These are phyloP conservation scores for Nakazawaea anatomiae DNA, from an alignment of 805 yeast species.

Conservation along the genomic window DNA sequence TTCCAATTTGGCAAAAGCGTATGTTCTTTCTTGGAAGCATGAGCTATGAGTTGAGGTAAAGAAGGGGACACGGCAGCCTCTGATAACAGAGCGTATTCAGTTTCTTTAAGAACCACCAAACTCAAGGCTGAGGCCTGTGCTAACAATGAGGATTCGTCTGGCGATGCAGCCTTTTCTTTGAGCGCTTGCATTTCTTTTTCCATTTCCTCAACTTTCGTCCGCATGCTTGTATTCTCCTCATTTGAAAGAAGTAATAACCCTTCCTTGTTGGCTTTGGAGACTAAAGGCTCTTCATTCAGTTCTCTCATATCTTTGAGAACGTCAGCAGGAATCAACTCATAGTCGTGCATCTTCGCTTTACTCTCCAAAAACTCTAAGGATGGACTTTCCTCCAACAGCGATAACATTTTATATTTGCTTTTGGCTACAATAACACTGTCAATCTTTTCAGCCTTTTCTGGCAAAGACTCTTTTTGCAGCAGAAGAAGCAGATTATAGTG, in stretches of 20 bases:
- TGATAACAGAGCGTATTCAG: conserved; percentile 2
- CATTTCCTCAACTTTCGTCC: not conserved
- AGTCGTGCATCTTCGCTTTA: conserved; percentile 11
- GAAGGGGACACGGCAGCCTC: conserved; percentile 17
- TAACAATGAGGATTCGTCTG: not conserved
- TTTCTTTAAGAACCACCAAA: conserved; percentile 6
- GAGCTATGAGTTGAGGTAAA: conserved; percentile 16
- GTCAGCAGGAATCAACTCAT: not conserved
- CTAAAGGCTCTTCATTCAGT: conserved; percentile 11
- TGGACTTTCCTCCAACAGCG: conserved; percentile 10
- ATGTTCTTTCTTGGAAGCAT: conserved; percentile 16
- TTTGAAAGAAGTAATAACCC: not conserved
- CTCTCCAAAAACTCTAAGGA: conserved; percentile 11
- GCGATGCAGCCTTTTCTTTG: conserved; percentile 3
- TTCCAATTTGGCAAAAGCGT: conserved; percentile 13
- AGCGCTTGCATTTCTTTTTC: not conserved
- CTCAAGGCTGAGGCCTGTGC: conserved; percentile 1
- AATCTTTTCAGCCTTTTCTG: conserved; percentile 5
- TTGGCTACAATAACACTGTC: conserved; percentile 1
- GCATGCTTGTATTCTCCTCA: not conserved
- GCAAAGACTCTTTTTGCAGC: conserved; percentile 6
- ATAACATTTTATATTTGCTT: not conserved
- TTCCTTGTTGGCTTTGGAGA: conserved; percentile 5
- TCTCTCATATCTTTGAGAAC: conserved; percentile 16
- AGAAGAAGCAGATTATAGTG: conserved; percentile 8